Evolutionary conservation across 2,329 filamentous ascomycete genomes (phyloP), one percentile per base, ranked within the genome.

Genomic region (Aspergillus calidoustus): DNA sequence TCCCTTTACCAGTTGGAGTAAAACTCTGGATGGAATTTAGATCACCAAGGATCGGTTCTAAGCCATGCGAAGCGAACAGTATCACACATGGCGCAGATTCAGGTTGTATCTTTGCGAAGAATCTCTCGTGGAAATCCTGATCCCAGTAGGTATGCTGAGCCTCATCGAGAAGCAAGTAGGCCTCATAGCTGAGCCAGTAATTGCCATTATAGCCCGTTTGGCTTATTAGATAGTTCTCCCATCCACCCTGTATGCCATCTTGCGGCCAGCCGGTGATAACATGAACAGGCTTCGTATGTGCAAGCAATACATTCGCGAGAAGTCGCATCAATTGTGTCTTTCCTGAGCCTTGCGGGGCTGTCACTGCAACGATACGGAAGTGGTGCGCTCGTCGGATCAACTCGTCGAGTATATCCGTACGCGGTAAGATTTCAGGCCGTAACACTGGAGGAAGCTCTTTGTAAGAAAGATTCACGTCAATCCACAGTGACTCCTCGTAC

Each of bases 31-130:
- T 13, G 3, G 13, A 15, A 41, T 28, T 7, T 11, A 13, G 13
- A 41, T 41, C 11, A 41, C 11, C 34, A 15, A 5, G 34, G 11
- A 48, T 15, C 23, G 5, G 60, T 41, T 28, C 25, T 7, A 57
- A 64, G 53, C 65, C 59, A 53, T 62, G 62, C 13, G 63, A 65
- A 31, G 56, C 50, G 28, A 67, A 65, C 43, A 67, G 54, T 31
- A 66, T 43, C 23, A 67, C 57, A 23, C 25, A 56, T 4, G 56
- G 9, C 11, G n/a, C 3, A 23, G 28, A 17, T 5, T 1, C 23
- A 23, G n/a, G 50, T 25, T 48, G 17, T 17, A 65, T 46, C 28
- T 22, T 13, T 44, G 63, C 63, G 34, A 67, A 65, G 6, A 67
- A 30, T 9, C 48, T 47, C 17, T 57, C 7, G 63, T 60, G 64